phyloP scores from a whole-genome alignment of 1,284 basidiomycete genomes.

The Irpex sp. region DNA sequence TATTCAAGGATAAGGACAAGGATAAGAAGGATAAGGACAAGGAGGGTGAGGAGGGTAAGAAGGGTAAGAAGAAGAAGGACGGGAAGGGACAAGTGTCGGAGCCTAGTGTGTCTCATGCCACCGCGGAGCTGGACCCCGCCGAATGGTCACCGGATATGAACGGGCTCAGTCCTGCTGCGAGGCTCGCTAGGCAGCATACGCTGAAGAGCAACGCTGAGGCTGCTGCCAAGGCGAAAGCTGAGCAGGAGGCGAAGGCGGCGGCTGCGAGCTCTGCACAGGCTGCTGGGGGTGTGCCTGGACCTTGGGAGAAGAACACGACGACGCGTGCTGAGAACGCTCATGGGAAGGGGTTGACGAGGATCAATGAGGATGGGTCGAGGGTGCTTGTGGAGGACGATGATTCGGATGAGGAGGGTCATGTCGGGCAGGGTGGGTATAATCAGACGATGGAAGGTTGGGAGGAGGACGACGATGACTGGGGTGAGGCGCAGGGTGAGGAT shows the following conservation, averaged over 20 bases:
- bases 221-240: constrained; percentile 65
- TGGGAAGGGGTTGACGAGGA: constrained; percentile 38
- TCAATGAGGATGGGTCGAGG: constrained; percentile 67
- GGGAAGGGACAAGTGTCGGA: constrained; percentile 63
- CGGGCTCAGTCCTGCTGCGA: constrained; percentile 90
- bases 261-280: constrained; percentile 32
- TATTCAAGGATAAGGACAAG: constrained; percentile 88
- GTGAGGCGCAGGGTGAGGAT: constrained; percentile 67
- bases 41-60: constrained; percentile 40
- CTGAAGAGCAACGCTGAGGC: constrained; percentile 82
- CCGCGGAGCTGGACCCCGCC: constrained; percentile 78
- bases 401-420: constrained; percentile 43
- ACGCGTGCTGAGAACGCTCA: constrained; percentile 45
- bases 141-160: constrained; percentile 54
- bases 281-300: constrained; percentile 45
- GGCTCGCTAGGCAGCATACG: constrained; percentile 87
- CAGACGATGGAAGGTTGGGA: constrained; percentile 60
- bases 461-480: constrained; percentile 69
- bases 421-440: constrained; percentile 34
- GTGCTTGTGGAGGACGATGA: constrained; percentile 72
- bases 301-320: constrained; percentile 82
- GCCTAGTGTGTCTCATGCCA: constrained; percentile 80
- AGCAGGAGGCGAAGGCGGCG: constrained; percentile 40
- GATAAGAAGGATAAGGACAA: constrained; percentile 53
- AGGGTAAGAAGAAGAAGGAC: constrained; percentile 46